These are phyloP conservation scores for Terfezia claveryi DNA, from an alignment of 495 filamentous ascomycete genomes.

Conservation along the genomic window DNA sequence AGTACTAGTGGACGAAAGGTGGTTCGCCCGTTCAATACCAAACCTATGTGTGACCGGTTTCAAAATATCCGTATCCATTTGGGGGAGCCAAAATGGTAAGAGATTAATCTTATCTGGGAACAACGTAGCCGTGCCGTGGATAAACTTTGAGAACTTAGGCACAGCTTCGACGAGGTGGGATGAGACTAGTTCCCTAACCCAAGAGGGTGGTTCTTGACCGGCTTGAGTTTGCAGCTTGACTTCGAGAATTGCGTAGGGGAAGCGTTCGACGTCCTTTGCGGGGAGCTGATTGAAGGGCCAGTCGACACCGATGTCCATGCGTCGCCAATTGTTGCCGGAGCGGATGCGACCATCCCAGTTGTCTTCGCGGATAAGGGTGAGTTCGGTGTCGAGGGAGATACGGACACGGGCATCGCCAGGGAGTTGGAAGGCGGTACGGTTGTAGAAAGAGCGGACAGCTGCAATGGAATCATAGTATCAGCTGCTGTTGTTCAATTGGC, in stretches of 20 bases:
- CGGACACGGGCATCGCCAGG: conserved; percentile 90
- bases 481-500: no score
- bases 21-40: conserved; percentile 60
- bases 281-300: conserved; percentile 81
- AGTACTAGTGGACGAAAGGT: conserved; percentile 51
- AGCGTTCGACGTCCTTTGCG: conserved; percentile 61
- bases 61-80: conserved; percentile 95
- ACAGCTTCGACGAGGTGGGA: conserved; percentile 94
- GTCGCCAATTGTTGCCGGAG: conserved; percentile 76
- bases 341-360: conserved; percentile 63
- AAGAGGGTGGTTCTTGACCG: conserved; percentile 90
- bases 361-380: conserved; percentile 86
- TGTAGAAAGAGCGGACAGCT: conserved; percentile 85
- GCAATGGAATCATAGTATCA: not conserved
- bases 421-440: conserved; percentile 91
- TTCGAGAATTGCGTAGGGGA: conserved; percentile 90
- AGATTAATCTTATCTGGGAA: conserved; percentile 77
- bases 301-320: conserved; percentile 95
- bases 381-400: conserved; percentile 88
- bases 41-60: conserved; percentile 72
- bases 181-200: conserved; percentile 78
- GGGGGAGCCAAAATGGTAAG: conserved; percentile 89
- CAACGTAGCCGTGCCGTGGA: conserved; percentile 72
- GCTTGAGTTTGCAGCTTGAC: conserved; percentile 95
- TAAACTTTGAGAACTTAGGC: conserved; percentile 98